A percentile compares a stretch with the other conserved stretches of the same genome.
These are phyloP conservation scores for Clavispora santaluciae DNA, from an alignment of 805 yeast genomes.

Conservation along the genomic window DNA sequence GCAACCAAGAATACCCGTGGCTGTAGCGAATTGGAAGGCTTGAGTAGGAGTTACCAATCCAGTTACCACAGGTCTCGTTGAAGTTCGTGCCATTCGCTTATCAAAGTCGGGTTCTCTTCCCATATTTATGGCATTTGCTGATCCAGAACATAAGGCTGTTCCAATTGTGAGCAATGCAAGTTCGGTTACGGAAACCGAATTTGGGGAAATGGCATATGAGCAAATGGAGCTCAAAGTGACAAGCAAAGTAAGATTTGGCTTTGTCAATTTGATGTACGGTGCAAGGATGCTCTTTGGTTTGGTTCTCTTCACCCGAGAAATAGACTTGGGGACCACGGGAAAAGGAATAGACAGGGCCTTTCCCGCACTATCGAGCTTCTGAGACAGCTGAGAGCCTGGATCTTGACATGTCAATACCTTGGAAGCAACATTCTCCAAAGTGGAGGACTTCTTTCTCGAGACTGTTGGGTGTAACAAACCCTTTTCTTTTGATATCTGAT, in stretches of 20 bases:
- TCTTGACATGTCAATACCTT: conserved; percentile 44
- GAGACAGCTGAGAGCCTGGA: conserved; percentile 24
- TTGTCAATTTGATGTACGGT: conserved; percentile 78
- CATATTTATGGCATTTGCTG: conserved; percentile 97
- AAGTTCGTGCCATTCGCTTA: conserved; percentile 80
- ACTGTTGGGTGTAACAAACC: neutral
- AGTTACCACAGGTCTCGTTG: conserved; percentile 83
- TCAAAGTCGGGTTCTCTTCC: conserved; percentile 93
- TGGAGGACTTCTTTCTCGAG: conserved; percentile 3
- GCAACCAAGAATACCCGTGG: conserved; percentile 69
- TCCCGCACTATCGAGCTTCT: conserved; percentile 1
- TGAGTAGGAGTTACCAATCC: conserved; percentile 71
- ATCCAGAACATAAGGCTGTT: conserved; percentile 81
- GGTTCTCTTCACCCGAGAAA: neutral
- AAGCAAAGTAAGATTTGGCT: conserved; percentile 81
- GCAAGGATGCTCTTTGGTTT: conserved; percentile 19
- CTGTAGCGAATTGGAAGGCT: conserved; percentile 76
- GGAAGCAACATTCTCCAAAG: conserved; percentile 38
- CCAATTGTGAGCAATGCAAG: conserved; percentile 74
- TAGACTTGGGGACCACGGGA: conserved; percentile 42
- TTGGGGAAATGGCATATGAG: conserved; percentile 88
- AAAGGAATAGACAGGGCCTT: conserved; percentile 47
- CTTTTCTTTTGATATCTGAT: conserved; percentile 1
- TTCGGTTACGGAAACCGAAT: conserved; percentile 66
- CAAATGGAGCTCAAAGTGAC: conserved; percentile 91